phyloP scores from a whole-genome alignment of 768 basidiomycete genomes.

The Sarcodon aspratus region DNA sequence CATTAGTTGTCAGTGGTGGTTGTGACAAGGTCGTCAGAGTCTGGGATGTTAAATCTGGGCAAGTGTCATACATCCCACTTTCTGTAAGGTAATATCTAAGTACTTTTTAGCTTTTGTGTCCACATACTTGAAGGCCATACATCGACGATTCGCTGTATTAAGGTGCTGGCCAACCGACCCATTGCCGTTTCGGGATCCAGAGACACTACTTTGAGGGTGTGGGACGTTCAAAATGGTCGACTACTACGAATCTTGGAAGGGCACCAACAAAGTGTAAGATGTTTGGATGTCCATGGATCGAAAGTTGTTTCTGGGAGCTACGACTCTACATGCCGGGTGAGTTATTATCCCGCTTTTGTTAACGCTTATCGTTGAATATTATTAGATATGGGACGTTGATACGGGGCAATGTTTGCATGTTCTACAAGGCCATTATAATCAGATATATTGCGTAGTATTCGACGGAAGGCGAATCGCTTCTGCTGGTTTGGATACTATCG shows the following conservation, averaged over 20 bases:
- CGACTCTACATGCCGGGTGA: slow-evolving; percentile 75
- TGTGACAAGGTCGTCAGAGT: slow-evolving; percentile 89
- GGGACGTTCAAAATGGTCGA: slow-evolving; percentile 83
- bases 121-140: slow-evolving; percentile 77
- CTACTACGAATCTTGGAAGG: slow-evolving; percentile 58
- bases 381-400: slow-evolving; percentile 81
- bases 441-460: slow-evolving; percentile 87
- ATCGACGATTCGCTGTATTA: slow-evolving; percentile 86
- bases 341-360: slow-evolving; percentile 9
- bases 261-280: slow-evolving; percentile 74
- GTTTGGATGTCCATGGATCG: slow-evolving; percentile 80
- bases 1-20: slow-evolving; percentile 83
- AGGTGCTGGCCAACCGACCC: slow-evolving; percentile 77
- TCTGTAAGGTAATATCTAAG: neutral
- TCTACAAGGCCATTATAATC: slow-evolving; percentile 73
- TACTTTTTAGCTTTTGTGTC: slow-evolving; percentile 41
- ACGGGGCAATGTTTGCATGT: slow-evolving; percentile 81
- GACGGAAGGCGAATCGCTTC: slow-evolving; percentile 76
- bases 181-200: slow-evolving; percentile 87
- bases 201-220: slow-evolving; percentile 78
- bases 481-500: slow-evolving; percentile 89
- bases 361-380: neutral
- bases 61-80: slow-evolving; percentile 14
- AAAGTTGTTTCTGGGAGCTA: slow-evolving; percentile 88
- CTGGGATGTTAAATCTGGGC: slow-evolving; percentile 88